Conservation (phyloP, 106 monocot genomes). For the Dendrobium nobile region DNA sequence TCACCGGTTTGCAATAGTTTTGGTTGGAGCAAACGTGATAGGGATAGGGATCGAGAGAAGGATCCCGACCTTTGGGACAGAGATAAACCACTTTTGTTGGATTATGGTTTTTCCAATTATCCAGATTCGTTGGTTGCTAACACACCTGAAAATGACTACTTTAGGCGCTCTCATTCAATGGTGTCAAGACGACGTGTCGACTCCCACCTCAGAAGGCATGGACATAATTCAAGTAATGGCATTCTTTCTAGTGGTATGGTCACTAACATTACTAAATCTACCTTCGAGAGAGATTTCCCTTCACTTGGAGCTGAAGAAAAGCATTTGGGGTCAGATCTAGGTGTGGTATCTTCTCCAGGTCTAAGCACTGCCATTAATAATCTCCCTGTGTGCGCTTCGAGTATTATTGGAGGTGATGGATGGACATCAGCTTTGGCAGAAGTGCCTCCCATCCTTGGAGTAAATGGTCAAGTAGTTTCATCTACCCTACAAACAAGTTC, state of each 20-base stretch:
- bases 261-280: constrained; percentile 19
- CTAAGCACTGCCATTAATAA: constrained; percentile 22
- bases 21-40: constrained; percentile 40
- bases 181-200: constrained; percentile 22
- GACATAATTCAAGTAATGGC: constrained; percentile 24
- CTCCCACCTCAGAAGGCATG: constrained; percentile 18
- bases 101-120: constrained; percentile 29
- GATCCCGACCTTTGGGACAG: constrained; percentile 27
- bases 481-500: constrained; percentile 16
- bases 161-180: constrained; percentile 33
- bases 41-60: constrained; percentile 36
- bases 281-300: constrained; percentile 67
- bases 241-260: constrained; percentile 17
- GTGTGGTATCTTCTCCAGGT: constrained; percentile 33
- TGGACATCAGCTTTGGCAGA: constrained; percentile 71
- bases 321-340: constrained; percentile 19
- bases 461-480: constrained; percentile 19
- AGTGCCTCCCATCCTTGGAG: constrained; percentile 29
- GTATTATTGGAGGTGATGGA: constrained; percentile 32
- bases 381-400: constrained; percentile 16
- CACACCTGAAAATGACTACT: constrained; percentile 24
- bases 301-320: constrained; percentile 63
- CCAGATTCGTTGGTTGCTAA: constrained; percentile 17
- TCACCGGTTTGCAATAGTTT: constrained; percentile 48
- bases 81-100: constrained; percentile 20